phyloP scores from a whole-genome alignment of 2,329 filamentous ascomycete genomes.

The Trichophyton equinum region DNA sequence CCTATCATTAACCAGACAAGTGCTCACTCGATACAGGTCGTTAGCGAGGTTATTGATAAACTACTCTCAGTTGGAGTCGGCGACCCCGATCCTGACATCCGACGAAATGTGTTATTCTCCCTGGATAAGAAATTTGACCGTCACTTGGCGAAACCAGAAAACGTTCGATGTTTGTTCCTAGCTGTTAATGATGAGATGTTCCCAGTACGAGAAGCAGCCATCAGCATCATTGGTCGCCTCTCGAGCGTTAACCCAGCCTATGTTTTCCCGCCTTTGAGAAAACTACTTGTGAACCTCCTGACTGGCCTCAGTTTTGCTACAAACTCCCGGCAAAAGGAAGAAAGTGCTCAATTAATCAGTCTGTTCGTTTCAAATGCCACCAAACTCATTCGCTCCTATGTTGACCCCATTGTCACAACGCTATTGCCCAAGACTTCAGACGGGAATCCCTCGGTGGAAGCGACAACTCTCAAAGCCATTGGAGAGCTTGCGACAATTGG shows the following conservation, averaged over 20 bases:
- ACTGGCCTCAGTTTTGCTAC: constrained; percentile 96
- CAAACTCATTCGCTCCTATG: constrained; percentile 85
- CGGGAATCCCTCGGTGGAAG: constrained; percentile 71
- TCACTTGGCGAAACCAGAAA: constrained; percentile 93
- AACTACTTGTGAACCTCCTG: constrained; percentile 87
- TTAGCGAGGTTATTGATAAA: constrained; percentile 95
- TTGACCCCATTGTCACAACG: constrained; percentile 89
- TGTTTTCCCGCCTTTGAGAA: constrained; percentile 87
- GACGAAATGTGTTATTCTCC: constrained; percentile 74
- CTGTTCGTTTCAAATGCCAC: constrained; percentile 88
- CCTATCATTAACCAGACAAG: constrained; percentile 97
- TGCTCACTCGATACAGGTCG: constrained; percentile 90
- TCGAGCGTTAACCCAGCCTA: constrained; percentile 90
- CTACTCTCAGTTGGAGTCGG: constrained; percentile 89
- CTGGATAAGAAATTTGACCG: constrained; percentile 90
- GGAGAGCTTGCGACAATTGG: constrained; percentile 90
- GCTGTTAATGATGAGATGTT: constrained; percentile 94
- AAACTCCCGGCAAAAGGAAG: constrained; percentile 85
- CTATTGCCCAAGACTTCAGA: constrained; percentile 83
- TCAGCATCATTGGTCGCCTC: constrained; percentile 88
- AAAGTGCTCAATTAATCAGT: constrained; percentile 85
- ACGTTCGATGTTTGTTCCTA: constrained; percentile 88
- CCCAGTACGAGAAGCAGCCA: constrained; percentile 81
- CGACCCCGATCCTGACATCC: constrained; percentile 78
- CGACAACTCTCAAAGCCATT: constrained; percentile 88